These are phyloP conservation scores for Ceratobasidium papillatum DNA, from an alignment of 1,284 basidiomycete genomes.

Conservation along the genomic window DNA sequence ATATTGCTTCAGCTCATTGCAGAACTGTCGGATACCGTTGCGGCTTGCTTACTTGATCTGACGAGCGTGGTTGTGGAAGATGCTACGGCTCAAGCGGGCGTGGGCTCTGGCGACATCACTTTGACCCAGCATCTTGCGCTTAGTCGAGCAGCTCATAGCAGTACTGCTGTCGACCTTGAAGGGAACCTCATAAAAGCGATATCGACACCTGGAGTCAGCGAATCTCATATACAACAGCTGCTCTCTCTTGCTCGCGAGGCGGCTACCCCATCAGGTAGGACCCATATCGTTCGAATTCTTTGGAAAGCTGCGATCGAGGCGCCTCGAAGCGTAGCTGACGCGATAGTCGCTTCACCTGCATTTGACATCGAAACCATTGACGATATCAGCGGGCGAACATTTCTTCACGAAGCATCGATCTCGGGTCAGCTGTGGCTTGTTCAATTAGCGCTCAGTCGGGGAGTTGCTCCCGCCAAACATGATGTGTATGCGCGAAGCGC, in stretches of 20 bases:
- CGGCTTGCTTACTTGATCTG: slow-evolving; percentile 91
- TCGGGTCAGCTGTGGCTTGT: slow-evolving; percentile 85
- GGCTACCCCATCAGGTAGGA: slow-evolving; percentile 62
- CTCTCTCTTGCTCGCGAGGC: slow-evolving; percentile 72
- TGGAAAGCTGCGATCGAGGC: slow-evolving; percentile 92
- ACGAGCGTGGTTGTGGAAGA: slow-evolving; percentile 69
- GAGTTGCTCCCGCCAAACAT: slow-evolving; percentile 70
- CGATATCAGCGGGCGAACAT: slow-evolving; percentile 96
- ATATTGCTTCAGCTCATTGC: slow-evolving; percentile 76
- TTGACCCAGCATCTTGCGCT: slow-evolving; percentile 76
- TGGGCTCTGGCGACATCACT: slow-evolving; percentile 57
- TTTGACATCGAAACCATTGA: slow-evolving; percentile 94
- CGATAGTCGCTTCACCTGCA: slow-evolving; percentile 76
- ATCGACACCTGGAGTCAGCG: slow-evolving; percentile 59
- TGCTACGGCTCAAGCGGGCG: not conserved
- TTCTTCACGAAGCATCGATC: slow-evolving; percentile 93
- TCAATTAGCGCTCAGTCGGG: slow-evolving; percentile 79
- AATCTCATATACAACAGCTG: slow-evolving; percentile 70
- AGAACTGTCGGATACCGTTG: slow-evolving; percentile 93
- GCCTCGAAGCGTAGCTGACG: slow-evolving; percentile 72
- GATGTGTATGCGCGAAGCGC: slow-evolving; percentile 94
- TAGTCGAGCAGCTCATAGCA: slow-evolving; percentile 66
- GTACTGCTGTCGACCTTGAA: slow-evolving; percentile 87
- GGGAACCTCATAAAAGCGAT: slow-evolving; percentile 83
- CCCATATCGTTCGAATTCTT: slow-evolving; percentile 82